Evolutionary conservation across 2,329 filamentous ascomycete species (phyloP).

Genomic region (Fusarium sp.): DNA sequence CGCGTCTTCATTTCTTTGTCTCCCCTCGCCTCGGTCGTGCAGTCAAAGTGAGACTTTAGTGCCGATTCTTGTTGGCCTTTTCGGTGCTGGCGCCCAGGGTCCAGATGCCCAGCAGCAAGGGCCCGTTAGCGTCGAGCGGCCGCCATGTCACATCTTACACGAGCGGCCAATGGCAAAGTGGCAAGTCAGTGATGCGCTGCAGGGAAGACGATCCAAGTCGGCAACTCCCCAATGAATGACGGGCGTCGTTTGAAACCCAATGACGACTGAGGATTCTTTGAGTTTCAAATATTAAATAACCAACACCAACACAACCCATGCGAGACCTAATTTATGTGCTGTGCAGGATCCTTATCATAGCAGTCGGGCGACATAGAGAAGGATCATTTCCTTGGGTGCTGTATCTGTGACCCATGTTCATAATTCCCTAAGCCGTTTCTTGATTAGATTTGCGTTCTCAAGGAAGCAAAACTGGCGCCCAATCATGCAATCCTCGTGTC

Average conservation of each 20-base stretch:
- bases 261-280: not conserved
- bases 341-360: too few species aligned
- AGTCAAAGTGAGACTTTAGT: constrained; percentile 8
- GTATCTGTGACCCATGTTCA: not conserved
- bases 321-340: not conserved
- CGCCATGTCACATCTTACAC: constrained; percentile 9
- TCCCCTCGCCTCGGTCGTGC: constrained; percentile 7
- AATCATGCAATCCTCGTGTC: too few species aligned
- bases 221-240: constrained; percentile 3
- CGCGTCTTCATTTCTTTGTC: constrained; percentile 23
- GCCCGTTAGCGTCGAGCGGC: constrained; percentile 2
- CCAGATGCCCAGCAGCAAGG: not conserved
- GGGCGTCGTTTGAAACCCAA: constrained; percentile 16
- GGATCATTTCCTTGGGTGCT: not conserved
- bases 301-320: constrained; percentile 6
- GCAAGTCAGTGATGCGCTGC: constrained; percentile 25
- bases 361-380: not conserved
- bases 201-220: constrained; percentile 24
- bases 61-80: constrained; percentile 4
- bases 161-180: constrained; percentile 15
- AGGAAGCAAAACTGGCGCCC: too few species aligned
- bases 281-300: not conserved
- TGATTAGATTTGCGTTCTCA: too few species aligned
- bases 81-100: not conserved
- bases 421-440: too few species aligned